Base-by-base conservation (phyloP, 2,329 filamentous ascomycete species). In the Verticillium zaregamsianum region DNA sequence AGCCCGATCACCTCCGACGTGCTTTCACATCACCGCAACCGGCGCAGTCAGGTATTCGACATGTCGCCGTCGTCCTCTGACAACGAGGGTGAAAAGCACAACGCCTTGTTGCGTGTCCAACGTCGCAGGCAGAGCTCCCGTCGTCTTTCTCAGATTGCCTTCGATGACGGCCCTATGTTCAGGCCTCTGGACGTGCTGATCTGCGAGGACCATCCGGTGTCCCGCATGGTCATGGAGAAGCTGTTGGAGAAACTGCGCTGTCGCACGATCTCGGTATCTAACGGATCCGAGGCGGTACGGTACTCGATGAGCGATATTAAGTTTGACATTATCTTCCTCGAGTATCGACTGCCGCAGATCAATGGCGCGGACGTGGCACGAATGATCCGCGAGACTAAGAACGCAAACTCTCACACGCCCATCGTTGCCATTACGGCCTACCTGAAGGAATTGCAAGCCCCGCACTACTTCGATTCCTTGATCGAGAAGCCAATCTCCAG, bases 211-310 rank as follows among this genome's bases (percentile, higher is more conserved):
- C 95, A 99, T 73, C 95, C 95, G 0, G 94, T 99, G 4, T 97
- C 95, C 6, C 87, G 94, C 25, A 88, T 99, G 80, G 94, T 99
- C n/a, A 98, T 99, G 94, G 95, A 99, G 72, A 95, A 96, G 69
- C 80, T 99, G 8, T 83, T 99, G 59, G 95, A 99, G 74, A 99
- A 98, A 77, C 81, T 98, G 39, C 90, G 92, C 39, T 99, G 95
- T 70, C 91, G 95, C 52, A 97, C 94, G 9, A 95, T 99, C 69
- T 93, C 92, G 3, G 94, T 95, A 5, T 85, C 89, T 3, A 97
- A 93, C 68, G 95, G 95, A 1, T 89, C 92, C 0, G 95, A 99
- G 72, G 95, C 94, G 12, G 90, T 97, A 69, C 88, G 94, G 25
- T 97, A 95, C 76, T 93, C 95, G 32, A 91, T 96, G 82, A 94